phyloP scores from a whole-genome alignment of 2,329 filamentous ascomycete genomes.

The Periconia sp. region DNA sequence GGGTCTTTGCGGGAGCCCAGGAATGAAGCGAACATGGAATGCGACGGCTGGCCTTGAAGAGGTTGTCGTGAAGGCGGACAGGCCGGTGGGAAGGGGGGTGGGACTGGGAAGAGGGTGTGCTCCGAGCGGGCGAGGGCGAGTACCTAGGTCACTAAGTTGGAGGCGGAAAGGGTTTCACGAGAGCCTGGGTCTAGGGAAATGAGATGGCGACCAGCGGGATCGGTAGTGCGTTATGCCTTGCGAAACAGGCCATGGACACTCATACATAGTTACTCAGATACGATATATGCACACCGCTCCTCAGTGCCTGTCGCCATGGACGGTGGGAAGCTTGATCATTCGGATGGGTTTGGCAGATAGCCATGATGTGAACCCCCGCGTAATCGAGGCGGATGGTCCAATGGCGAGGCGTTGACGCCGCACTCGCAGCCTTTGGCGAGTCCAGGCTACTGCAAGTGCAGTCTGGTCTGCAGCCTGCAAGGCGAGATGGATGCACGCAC shows the following conservation, averaged over 20 bases:
- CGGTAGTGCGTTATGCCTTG: not conserved
- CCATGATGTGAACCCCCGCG: not conserved
- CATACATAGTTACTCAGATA: too few relatives aligned
- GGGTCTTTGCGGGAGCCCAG: slow-evolving; percentile 30
- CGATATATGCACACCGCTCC: too few relatives aligned
- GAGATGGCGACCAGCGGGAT: not conserved
- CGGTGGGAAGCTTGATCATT: not conserved
- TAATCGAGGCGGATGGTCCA: not conserved
- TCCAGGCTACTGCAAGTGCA: not conserved
- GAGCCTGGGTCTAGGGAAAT: not conserved
- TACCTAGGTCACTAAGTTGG: too few relatives aligned
- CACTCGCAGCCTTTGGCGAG: not conserved
- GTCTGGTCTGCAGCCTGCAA: too few relatives aligned
- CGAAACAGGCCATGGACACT: not conserved
- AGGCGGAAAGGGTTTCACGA: not conserved
- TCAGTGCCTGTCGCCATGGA: too few relatives aligned
- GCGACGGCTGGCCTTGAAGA: slow-evolving; percentile 1
- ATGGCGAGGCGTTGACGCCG: not conserved
- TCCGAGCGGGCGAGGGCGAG: not conserved
- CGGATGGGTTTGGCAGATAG: not conserved
- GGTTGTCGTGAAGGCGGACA: not conserved
- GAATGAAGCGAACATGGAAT: slow-evolving; percentile 43
- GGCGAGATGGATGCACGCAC: too few relatives aligned
- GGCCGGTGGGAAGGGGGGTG: too few relatives aligned
- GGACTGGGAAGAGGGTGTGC: not conserved